Conservation (phyloP, 371 early-diverging fungal genomes). For the Blastocladiella emersonii region DNA sequence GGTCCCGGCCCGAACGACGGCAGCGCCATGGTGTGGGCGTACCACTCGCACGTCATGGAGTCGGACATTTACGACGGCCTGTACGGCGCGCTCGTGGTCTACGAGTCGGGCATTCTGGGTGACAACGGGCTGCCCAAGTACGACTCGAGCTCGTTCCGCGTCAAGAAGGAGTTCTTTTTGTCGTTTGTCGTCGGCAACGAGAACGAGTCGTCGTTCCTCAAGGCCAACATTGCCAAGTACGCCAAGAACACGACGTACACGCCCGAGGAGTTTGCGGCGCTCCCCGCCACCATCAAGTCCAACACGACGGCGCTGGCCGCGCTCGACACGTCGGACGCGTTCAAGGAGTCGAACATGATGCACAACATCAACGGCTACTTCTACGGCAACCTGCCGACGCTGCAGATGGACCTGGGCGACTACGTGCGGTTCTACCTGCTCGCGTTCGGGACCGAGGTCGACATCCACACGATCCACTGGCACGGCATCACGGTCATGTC, state of each 20-base stretch:
- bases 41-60: constrained; percentile 23
- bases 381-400: constrained; percentile 6
- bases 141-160: constrained; percentile 12
- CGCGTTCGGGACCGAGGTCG: constrained; percentile 7
- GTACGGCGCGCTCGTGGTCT: constrained; percentile 31
- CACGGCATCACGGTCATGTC: constrained; percentile 8
- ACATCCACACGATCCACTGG: constrained; percentile 8
- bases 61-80: constrained; percentile 30
- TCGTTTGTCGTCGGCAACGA: constrained; percentile 32
- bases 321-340: background rate
- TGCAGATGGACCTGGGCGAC: background rate
- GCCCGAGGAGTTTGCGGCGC: background rate
- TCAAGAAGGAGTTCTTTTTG: constrained; percentile 28
- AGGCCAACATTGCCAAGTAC: constrained; percentile 10
- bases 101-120: constrained; percentile 20
- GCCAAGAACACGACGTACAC: background rate
- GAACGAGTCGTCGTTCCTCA: constrained; percentile 22
- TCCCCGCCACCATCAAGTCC: background rate
- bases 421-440: constrained; percentile 2
- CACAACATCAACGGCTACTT: constrained; percentile 8
- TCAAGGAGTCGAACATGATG: constrained; percentile 4
- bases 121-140: constrained; percentile 18
- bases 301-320: background rate
- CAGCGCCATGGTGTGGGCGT: constrained; percentile 28
- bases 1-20: constrained; percentile 13